Conservation (phyloP, 495 filamentous ascomycete genomes). For the Lasiosphaeria hispida region DNA sequence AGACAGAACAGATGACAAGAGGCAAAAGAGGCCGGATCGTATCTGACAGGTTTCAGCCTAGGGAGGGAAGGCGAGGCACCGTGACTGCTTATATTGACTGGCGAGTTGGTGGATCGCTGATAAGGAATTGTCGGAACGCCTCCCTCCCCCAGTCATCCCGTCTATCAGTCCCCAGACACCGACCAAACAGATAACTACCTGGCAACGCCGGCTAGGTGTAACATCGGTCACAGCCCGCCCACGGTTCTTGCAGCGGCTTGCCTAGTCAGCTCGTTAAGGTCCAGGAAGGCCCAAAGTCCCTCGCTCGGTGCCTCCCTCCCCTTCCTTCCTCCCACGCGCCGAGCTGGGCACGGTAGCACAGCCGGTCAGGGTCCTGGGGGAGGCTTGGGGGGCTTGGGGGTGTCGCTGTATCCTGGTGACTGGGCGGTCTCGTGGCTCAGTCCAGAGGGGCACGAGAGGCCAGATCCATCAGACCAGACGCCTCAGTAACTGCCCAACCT, state of each 20-base stretch:
- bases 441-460: too few species aligned
- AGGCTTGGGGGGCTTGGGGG: too few species aligned
- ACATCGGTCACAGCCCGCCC: background rate
- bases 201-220: background rate
- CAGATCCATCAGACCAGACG: too few species aligned
- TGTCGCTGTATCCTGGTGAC: too few species aligned
- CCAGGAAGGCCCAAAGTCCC: background rate
- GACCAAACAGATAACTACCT: background rate
- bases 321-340: too few species aligned
- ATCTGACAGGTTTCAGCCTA: background rate
- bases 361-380: too few species aligned
- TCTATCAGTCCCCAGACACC: background rate
- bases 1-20: background rate
- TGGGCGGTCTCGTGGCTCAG: constrained; percentile 1
- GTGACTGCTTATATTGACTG: constrained; percentile 1
- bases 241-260: background rate
- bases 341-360: too few species aligned
- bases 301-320: background rate
- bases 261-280: background rate
- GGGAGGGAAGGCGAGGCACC: background rate
- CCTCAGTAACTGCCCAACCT: too few species aligned
- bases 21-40: background rate
- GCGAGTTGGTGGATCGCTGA: background rate
- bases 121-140: background rate
- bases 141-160: background rate